Percentiles rank a stretch among this genome's conserved stretches.
These are phyloP conservation scores for Apophysomyces sp. DNA, from an alignment of 371 early-diverging fungal species.

Conservation along the genomic window DNA sequence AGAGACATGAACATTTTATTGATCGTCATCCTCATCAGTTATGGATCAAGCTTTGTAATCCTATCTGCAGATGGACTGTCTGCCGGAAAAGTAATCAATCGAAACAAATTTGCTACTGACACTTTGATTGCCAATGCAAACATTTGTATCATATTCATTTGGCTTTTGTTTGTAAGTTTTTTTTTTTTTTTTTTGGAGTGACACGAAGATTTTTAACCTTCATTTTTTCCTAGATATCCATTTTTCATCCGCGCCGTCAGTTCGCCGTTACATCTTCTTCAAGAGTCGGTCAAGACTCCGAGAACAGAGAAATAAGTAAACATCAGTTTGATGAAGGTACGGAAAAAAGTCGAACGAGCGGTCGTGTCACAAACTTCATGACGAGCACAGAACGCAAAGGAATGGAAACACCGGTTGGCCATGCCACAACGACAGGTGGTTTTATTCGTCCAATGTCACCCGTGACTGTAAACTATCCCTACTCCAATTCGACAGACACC, in stretches of 20 bases:
- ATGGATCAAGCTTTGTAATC: slow-evolving; percentile 27
- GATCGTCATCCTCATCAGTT: slow-evolving; percentile 26
- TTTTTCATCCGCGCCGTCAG: slow-evolving; percentile 44
- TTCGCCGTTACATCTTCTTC: background rate
- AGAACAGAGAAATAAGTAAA: background rate
- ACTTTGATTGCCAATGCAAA: slow-evolving; percentile 25
- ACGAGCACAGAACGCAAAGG: slow-evolving; percentile 1
- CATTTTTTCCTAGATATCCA: slow-evolving; percentile 26
- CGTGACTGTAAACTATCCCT: slow-evolving; percentile 29
- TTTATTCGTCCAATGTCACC: slow-evolving; percentile 45
- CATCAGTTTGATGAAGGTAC: background rate
- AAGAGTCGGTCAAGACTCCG: slow-evolving; percentile 1
- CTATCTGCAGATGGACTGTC: slow-evolving; percentile 46
- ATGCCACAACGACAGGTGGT: slow-evolving; percentile 10
- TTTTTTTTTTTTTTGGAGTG: background rate
- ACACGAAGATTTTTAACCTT: background rate
- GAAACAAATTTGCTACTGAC: slow-evolving; percentile 6
- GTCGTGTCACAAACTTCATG: slow-evolving; percentile 22
- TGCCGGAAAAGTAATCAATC: slow-evolving; percentile 10
- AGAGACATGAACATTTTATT: slow-evolving; percentile 49
- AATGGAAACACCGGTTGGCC: background rate
- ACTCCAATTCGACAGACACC: slow-evolving; percentile 18
- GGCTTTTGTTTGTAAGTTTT: slow-evolving; percentile 18
- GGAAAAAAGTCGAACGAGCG: background rate
- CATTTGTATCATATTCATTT: slow-evolving; percentile 26